A percentile compares a stretch with the other conserved stretches of the same genome.
phyloP scores from a whole-genome alignment of 2,329 filamentous ascomycete genomes.

The Penicillium sp. region DNA sequence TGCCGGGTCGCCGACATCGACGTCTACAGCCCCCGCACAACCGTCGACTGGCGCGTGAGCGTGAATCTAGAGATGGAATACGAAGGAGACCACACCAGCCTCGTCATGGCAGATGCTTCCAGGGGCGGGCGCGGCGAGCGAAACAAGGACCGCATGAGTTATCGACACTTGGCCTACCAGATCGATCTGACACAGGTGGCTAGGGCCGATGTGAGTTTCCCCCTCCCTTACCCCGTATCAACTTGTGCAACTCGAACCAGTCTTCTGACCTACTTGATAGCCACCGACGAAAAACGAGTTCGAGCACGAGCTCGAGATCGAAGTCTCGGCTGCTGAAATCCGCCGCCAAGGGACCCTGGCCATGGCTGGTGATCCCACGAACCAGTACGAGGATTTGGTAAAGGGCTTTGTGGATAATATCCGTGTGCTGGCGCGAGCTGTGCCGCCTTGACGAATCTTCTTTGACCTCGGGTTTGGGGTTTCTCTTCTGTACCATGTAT shows the following conservation, averaged over 20 bases:
- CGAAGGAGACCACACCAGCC: slow-evolving; percentile 60
- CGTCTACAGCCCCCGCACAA: slow-evolving; percentile 69
- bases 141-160: slow-evolving; percentile 86
- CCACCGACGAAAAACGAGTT: slow-evolving; percentile 36
- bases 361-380: slow-evolving; percentile 36
- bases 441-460: slow-evolving; percentile 29
- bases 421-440: slow-evolving; percentile 42
- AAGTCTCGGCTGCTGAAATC: slow-evolving; percentile 45
- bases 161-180: slow-evolving; percentile 80
- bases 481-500: slow-evolving; percentile 19
- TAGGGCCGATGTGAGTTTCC: slow-evolving; percentile 42
- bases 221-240: background rate
- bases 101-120: slow-evolving; percentile 43
- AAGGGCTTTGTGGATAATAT: slow-evolving; percentile 50
- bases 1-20: slow-evolving; percentile 83
- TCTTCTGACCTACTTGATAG: slow-evolving; percentile 21
- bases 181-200: slow-evolving; percentile 91
- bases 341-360: slow-evolving; percentile 43
- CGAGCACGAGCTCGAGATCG: slow-evolving; percentile 49
- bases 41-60: slow-evolving; percentile 87
- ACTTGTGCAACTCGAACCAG: slow-evolving; percentile 7
- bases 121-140: slow-evolving; percentile 53
- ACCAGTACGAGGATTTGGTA: slow-evolving; percentile 45
- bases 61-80: slow-evolving; percentile 92
- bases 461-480: background rate